Evolutionary conservation across 352 stramenopile species (phyloP), one percentile per base, ranked within the genome.

Genomic region (Pythium volutum): DNA sequence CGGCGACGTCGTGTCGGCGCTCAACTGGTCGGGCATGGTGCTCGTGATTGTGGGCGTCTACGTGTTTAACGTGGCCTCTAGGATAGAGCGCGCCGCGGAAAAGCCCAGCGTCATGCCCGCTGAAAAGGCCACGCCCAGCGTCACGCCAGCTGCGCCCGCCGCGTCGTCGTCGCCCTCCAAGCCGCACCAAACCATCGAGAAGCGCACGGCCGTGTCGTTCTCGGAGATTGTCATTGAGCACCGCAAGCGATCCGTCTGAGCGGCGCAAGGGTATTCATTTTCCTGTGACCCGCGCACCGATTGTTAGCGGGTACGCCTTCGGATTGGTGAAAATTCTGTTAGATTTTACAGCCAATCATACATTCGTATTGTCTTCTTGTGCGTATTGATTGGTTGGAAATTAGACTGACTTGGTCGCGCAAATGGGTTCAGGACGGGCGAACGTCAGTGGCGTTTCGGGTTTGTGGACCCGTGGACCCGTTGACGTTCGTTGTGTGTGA

Each of bases 31-130:
- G 15, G 90, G 90, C 43, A 96, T 97, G 67, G 59, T 77, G 52
- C 77, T 97, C 59, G 89, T 97, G 33, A 85, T 97, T 66, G 67
- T 78, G 4, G 90, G 90, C 26, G 88, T 97, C n/a, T 96, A 93
- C 62, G 63, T 87, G 14, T 97, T 96, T 71, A 96, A 93, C 64
- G 42, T 55, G 2, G 80, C 82, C 23, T 86, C 79, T 4, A 73
- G 84, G n/a, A 62, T 89, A 34, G 80, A 93, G 59, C 75, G 76
- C 49, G 70, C 65, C n/a, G 42, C 64, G 9, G 60, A 68, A 14
- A 52, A 54, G 34, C 60, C 64, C n/a, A 43, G 66, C 36, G 74
- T 85, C 22, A 73, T 70, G 8, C 69, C 75, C 10, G 66, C 58
- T 27, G 11, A 36, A 11, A 36, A 36, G 31, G 31, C 31, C 14